Conservation (phyloP, 2,329 filamentous ascomycete genomes). For the Aspergillus unguis region DNA sequence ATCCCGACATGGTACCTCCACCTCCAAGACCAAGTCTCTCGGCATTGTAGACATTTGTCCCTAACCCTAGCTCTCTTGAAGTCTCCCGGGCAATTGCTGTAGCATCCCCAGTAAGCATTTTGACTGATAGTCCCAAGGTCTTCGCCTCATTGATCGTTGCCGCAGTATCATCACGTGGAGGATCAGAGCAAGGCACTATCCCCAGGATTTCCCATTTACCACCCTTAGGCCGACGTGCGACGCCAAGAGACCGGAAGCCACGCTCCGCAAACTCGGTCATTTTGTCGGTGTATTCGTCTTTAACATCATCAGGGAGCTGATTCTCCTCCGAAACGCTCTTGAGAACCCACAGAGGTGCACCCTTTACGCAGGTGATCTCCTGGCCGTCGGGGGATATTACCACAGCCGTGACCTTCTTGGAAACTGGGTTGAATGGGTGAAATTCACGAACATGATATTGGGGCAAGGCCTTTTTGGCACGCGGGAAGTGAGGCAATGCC, state of each 20-base stretch:
- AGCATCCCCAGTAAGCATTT: slow-evolving; percentile 94
- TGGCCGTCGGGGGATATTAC: slow-evolving; percentile 81
- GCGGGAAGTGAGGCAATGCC: slow-evolving; percentile 75
- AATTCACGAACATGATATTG: slow-evolving; percentile 85
- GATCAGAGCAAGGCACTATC: slow-evolving; percentile 92
- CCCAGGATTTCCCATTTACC: slow-evolving; percentile 86
- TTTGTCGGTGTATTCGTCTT: slow-evolving; percentile 86
- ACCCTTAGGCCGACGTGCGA: slow-evolving; percentile 82
- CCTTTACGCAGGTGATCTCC: slow-evolving; percentile 85
- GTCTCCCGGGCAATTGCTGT: slow-evolving; percentile 91
- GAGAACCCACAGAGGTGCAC: slow-evolving; percentile 81
- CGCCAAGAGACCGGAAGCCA: slow-evolving; percentile 91
- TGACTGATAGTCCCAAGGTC: slow-evolving; percentile 81
- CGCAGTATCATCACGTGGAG: slow-evolving; percentile 84
- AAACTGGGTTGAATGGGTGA: slow-evolving; percentile 86
- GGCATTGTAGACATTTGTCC: slow-evolving; percentile 91
- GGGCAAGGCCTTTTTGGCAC: slow-evolving; percentile 73
- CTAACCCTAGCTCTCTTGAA: slow-evolving; percentile 84
- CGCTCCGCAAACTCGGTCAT: slow-evolving; percentile 87
- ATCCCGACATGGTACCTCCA: slow-evolving; percentile 88
- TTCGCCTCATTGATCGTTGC: slow-evolving; percentile 90
- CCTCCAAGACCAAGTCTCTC: slow-evolving; percentile 87
- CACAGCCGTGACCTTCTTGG: slow-evolving; percentile 83
- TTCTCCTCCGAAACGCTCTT: slow-evolving; percentile 85
- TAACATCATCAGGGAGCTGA: slow-evolving; percentile 70